These are phyloP conservation scores for Aspergillus sp. DNA, from an alignment of 2,329 filamentous ascomycete genomes.

Conservation along the genomic window DNA sequence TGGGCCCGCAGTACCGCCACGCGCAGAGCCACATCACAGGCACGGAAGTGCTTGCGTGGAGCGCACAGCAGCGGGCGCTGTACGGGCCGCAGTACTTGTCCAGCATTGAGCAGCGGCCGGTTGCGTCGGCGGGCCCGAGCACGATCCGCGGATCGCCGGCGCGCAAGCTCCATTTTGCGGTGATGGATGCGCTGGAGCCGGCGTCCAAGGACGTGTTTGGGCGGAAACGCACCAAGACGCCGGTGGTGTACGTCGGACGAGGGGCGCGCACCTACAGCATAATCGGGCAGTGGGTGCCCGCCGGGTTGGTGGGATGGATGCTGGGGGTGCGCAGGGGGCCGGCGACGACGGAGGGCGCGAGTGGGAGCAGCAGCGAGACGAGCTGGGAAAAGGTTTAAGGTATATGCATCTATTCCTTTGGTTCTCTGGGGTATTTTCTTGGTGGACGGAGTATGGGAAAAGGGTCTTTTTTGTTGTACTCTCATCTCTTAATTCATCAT, in stretches of 20 bases:
- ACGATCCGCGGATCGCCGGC: conserved; percentile 65
- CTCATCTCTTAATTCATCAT: background rate
- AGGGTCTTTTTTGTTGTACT: background rate
- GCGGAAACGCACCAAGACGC: conserved; percentile 37
- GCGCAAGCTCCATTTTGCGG: conserved; percentile 76
- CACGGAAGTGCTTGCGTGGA: conserved; percentile 62
- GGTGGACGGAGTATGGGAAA: too few relatives aligned
- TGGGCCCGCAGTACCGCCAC: conserved; percentile 59
- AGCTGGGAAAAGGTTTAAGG: conserved; percentile 35
- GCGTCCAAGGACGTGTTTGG: conserved; percentile 40
- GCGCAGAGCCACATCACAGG: conserved; percentile 42
- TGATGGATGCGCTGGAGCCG: conserved; percentile 81
- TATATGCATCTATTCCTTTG: background rate
- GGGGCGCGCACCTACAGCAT: conserved; percentile 83
- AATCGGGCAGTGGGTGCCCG: conserved; percentile 77
- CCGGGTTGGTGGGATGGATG: conserved; percentile 84
- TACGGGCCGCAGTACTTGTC: conserved; percentile 44
- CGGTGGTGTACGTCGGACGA: conserved; percentile 75
- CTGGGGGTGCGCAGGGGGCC: conserved; percentile 65
- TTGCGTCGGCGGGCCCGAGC: conserved; percentile 38
- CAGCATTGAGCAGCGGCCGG: conserved; percentile 42
- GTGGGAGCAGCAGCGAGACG: conserved; percentile 33
- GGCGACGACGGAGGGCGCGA: conserved; percentile 22
- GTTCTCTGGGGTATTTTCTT: background rate
- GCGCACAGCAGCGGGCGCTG: conserved; percentile 52